Conservation (phyloP, 73 alveolate genomes). For the Paramecium caudatum region DNA sequence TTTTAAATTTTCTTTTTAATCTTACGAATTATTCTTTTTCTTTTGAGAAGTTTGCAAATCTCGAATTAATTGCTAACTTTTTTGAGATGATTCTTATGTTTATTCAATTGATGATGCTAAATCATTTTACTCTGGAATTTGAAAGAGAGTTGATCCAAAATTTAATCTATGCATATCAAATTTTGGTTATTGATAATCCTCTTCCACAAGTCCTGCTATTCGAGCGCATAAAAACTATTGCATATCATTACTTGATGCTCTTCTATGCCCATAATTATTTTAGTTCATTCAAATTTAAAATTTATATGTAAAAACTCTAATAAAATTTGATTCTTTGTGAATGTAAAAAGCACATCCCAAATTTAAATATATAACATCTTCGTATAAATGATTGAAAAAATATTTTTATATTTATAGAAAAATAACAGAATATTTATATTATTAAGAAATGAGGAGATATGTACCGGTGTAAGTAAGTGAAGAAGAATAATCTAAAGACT, state of each 20-base stretch:
- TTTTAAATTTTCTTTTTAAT: too few relatives aligned
- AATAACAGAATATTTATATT: too few relatives aligned
- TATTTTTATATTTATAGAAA: too few relatives aligned
- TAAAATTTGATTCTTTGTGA: too few relatives aligned
- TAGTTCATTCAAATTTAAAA: constrained; percentile 35
- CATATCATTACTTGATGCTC: constrained; percentile 6
- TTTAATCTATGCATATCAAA: constrained; percentile 1
- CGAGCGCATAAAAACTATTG: neutral
- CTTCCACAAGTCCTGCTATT: constrained; percentile 10
- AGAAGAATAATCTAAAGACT: neutral
- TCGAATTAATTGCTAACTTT: neutral
- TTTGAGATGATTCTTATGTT: constrained; percentile 30
- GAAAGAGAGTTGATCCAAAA: constrained; percentile 40
- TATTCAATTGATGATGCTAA: neutral
- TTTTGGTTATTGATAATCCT: neutral
- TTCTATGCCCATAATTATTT: neutral
- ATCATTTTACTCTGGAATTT: constrained; percentile 65
- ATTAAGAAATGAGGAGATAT: neutral
- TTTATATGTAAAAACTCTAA: too few relatives aligned
- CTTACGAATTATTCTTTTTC: neutral
- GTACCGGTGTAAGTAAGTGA: neutral
- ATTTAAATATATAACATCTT: too few relatives aligned
- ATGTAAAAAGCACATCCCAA: too few relatives aligned
- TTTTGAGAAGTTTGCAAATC: neutral
- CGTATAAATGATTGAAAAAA: too few relatives aligned